Conservation (phyloP, 1,139 yeast species). For the Saccharomycopsis crataegensis region DNA sequence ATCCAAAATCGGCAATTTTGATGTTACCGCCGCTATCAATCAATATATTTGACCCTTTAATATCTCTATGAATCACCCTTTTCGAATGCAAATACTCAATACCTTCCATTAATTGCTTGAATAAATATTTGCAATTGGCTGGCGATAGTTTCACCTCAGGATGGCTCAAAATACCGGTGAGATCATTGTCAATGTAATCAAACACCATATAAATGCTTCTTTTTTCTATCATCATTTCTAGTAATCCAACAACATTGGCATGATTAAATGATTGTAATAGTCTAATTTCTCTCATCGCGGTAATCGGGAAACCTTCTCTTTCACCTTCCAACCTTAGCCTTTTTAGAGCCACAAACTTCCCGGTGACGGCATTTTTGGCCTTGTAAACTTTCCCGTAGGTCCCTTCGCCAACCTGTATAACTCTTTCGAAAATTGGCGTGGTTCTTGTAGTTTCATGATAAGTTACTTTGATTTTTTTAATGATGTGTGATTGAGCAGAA, state of each 20-base stretch:
- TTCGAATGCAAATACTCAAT: conserved; percentile 72
- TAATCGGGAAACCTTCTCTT: conserved; percentile 92
- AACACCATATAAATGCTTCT: conserved; percentile 82
- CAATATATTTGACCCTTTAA: conserved; percentile 87
- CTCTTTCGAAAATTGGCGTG: conserved; percentile 29
- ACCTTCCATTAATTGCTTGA: conserved; percentile 73
- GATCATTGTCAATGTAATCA: conserved; percentile 89
- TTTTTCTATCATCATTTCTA: conserved; percentile 84
- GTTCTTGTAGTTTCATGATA: conserved; percentile 12
- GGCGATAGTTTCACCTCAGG: conserved; percentile 56
- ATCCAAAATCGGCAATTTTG: conserved; percentile 90
- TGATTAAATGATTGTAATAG: conserved; percentile 83
- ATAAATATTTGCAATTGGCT: conserved; percentile 68
- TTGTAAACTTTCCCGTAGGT: conserved; percentile 79
- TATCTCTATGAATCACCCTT: conserved; percentile 83
- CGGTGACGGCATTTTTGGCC: conserved; percentile 63
- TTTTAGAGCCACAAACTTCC: conserved; percentile 74
- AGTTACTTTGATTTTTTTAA: conserved; percentile 3
- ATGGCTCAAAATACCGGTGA: conserved; percentile 80
- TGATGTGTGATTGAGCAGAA: too few species aligned
- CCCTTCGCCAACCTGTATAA: conserved; percentile 69
- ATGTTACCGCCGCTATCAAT: conserved; percentile 64
- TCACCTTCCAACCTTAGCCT: conserved; percentile 77
- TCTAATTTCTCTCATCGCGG: conserved; percentile 89
- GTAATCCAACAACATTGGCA: conserved; percentile 67